Evolutionary conservation across 306 rosid species (phyloP).

Genomic region (Boehmeria nivea): DNA sequence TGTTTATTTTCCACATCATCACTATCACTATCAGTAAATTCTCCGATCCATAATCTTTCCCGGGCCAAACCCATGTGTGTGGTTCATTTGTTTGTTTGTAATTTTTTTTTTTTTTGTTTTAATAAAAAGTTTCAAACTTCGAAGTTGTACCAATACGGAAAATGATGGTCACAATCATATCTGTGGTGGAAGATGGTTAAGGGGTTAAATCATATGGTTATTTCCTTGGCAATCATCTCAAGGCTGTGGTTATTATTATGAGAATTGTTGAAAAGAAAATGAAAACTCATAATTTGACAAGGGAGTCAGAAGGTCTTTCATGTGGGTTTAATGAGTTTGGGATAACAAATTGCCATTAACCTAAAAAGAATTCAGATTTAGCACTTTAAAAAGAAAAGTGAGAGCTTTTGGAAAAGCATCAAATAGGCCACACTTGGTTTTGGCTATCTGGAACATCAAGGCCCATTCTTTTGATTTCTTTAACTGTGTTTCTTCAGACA

Average conservation of each 20-base stretch:
- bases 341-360: no score
- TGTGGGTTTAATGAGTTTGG: constrained; percentile 53
- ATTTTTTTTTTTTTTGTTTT: no score
- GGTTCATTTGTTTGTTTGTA: no score
- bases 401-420: constrained; percentile 33
- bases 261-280: constrained; percentile 26
- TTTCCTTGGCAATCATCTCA: no score
- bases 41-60: background rate
- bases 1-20: background rate
- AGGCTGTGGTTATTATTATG: constrained; percentile 29
- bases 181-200: constrained; percentile 19
- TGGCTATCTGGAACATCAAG: constrained; percentile 54
- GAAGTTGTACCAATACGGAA: constrained; percentile 24
- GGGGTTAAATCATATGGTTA: constrained; percentile 16
- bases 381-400: constrained; percentile 37
- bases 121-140: no score
- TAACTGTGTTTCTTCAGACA: constrained; percentile 73
- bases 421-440: constrained; percentile 40
- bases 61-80: constrained; percentile 18
- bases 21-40: constrained; percentile 1
- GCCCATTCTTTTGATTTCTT: constrained; percentile 63
- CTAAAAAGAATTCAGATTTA: constrained; percentile 24
- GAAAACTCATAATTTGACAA: constrained; percentile 26
- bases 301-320: constrained; percentile 26
- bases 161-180: constrained; percentile 28